A percentile compares a stretch with the other conserved stretches of the same genome.
These are phyloP conservation scores for Chytriomyces hyalinus DNA, from an alignment of 192 early-diverging fungal species.

Conservation along the genomic window DNA sequence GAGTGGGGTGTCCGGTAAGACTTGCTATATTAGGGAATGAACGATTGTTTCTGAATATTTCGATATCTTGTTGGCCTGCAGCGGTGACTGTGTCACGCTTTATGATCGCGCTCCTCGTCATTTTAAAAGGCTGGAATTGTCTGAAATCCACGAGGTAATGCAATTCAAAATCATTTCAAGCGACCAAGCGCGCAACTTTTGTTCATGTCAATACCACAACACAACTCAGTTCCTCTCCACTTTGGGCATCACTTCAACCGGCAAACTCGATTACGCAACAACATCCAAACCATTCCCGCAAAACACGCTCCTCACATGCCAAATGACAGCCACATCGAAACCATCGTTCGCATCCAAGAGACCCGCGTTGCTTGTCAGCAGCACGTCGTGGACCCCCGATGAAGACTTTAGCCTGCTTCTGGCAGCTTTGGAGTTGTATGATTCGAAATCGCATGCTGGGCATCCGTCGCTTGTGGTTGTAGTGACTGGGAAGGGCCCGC, in stretches of 20 bases:
- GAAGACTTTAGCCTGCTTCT: conserved; percentile 91
- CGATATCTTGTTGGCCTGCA: conserved; percentile 22
- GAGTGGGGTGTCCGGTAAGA: conserved; percentile 69
- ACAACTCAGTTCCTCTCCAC: conserved; percentile 1
- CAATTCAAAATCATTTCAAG: background rate
- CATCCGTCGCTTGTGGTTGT: conserved; percentile 56
- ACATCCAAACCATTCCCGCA: conserved; percentile 12
- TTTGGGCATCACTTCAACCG: background rate
- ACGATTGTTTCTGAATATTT: background rate
- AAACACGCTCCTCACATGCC: background rate
- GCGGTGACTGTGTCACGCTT: conserved; percentile 75
- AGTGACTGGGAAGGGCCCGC: conserved; percentile 92
- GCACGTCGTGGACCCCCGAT: conserved; percentile 94
- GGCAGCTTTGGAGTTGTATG: conserved; percentile 57
- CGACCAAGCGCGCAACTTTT: no score
- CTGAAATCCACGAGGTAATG: conserved; percentile 71
- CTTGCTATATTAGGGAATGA: background rate
- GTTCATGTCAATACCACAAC: no score
- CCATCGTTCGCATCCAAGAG: conserved; percentile 49
- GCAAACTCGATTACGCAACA: background rate
- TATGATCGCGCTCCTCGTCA: conserved; percentile 83
- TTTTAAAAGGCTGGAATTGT: conserved; percentile 67
- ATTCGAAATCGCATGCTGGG: conserved; percentile 36
- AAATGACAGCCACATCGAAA: conserved; percentile 12
- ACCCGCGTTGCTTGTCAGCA: conserved; percentile 82